Base-by-base conservation (phyloP, 129 eudicot genomes). In the Flaveria linearis region DNA sequence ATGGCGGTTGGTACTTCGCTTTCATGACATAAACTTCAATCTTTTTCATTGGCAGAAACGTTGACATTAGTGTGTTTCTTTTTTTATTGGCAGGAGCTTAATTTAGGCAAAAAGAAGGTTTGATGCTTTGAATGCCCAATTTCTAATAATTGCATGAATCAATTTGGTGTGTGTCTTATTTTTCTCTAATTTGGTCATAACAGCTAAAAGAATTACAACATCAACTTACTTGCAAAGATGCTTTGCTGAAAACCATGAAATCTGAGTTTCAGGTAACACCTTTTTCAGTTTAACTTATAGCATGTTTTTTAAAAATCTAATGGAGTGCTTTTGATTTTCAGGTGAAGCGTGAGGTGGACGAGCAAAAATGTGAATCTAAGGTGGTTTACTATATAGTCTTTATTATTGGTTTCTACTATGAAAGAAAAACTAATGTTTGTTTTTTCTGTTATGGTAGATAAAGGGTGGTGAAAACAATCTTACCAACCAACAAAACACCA, bases 181-280 rank as follows among this genome's bases (percentile, higher is more conserved):
- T 42, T n/a, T 57, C 18, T 7, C 33, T 61, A 4, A 45, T 8
- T 45, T 71, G 67, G 36, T 87, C 68, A 72, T 68, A 13, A 67
- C 90, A 92, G 96, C 17, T 92, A 79, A 88, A 85, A 85, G 51
- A 83, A 56, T 75, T 88, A 58, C 89, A 82, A 36, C 98, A 92
- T 76, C 96, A 90, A 69, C 82, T 88, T 79, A 74, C 36, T 18
- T 86, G 96, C 83, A 92, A 90, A 73, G 88, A 92, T 58, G 91
- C 90, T 39, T 73, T 92, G 80, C 87, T 88, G 39, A 92, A 90
- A 82, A 65, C 88, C 65, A 82, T 80, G 82, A 87, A 67, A 6
- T 14, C 26, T 4, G 87, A 85, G 53, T 73, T 80, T 61, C 71
- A 91, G 95, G 95, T 87, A 26, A 74, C 65, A 2, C 33, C 22